Evolutionary conservation across 306 rosid species (phyloP).

Genomic region (Quercus robur): DNA sequence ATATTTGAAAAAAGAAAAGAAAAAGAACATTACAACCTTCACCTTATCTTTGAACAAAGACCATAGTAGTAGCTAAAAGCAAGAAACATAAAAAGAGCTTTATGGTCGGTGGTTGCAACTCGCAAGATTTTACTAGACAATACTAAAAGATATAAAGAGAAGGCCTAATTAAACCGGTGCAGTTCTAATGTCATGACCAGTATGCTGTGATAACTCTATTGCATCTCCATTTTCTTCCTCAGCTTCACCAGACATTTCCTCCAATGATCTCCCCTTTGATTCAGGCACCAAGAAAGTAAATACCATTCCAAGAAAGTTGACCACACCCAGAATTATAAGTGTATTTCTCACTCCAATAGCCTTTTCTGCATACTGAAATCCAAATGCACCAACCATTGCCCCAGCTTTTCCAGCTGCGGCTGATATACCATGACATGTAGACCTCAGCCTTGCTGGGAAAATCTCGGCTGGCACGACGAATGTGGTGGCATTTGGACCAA

Average conservation of each 20-base stretch:
- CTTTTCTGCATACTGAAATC: constrained; percentile 59
- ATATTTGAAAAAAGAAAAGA: background rate
- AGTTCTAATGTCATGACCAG: constrained; percentile 21
- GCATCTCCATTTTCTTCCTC: constrained; percentile 30
- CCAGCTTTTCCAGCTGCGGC: constrained; percentile 93
- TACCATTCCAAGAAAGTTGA: constrained; percentile 53
- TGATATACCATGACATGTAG: constrained; percentile 91
- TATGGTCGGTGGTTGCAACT: background rate
- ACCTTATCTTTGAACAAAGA: background rate
- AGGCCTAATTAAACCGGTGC: constrained; percentile 20
- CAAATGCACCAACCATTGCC: constrained; percentile 83
- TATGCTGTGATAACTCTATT: constrained; percentile 21
- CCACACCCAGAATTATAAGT: constrained; percentile 53
- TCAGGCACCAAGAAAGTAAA: constrained; percentile 87
- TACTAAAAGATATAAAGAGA: background rate
- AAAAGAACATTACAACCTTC: background rate
- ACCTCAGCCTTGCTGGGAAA: constrained; percentile 74
- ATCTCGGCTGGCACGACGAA: constrained; percentile 92
- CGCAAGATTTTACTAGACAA: too few relatives aligned
- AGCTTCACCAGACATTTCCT: constrained; percentile 75
- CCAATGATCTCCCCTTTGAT: constrained; percentile 76
- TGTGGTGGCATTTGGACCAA: constrained; percentile 84
- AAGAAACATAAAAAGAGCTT: background rate
- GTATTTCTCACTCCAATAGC: constrained; percentile 54
- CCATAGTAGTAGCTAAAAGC: background rate